Base-by-base conservation (phyloP, 768 basidiomycete genomes). In the Suillus hirtellus region DNA sequence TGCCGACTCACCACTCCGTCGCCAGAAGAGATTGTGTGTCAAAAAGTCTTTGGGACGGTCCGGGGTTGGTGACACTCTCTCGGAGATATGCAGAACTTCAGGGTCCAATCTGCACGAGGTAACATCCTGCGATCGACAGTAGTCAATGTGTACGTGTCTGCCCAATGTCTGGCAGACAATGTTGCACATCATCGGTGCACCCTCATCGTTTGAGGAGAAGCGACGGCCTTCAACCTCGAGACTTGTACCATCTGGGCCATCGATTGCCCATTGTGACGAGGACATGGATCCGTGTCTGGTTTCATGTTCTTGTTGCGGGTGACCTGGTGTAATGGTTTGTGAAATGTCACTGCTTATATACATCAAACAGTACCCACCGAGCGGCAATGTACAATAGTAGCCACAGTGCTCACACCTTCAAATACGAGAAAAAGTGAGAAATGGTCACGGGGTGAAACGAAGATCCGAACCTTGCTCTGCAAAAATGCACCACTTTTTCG, bases 211-310 rank as follows among this genome's bases (percentile, higher is more conserved):
- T 0, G 80, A 66, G 9, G 79, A 83, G 68, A 86, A 88, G 63
- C 78, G 82, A 61, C 80, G 80, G 3, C 87, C 86, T 62, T 82
- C 80, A 2, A 87, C 72, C 64, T 88, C 88, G 1, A 87, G 61
- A 2, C 74, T 69, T 1, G 76, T 77, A n/a, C 78, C 83, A 8
- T 85, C 81, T 1, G 80, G 79, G 1, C 81, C 83, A 59, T 86
- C 84, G 4, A 87, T 68, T 0, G 81, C 76, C 88, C 88, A 89
- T 47, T 77, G 76, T 0, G 84, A 82, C 61, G 74, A 78, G 0
- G 84, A 82, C 86, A 88, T 88, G 2, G 85, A 86, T 8, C 87
- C 88, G 62, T 88, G 87, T 17, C 77, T 78, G 0, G 87, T 89
- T 53, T 87, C 86, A 40, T 88, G 87, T 52, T 86, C 84, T 65